phyloP scores from a whole-genome alignment of 1,139 yeast genomes.

The Geotrichum reessii region DNA sequence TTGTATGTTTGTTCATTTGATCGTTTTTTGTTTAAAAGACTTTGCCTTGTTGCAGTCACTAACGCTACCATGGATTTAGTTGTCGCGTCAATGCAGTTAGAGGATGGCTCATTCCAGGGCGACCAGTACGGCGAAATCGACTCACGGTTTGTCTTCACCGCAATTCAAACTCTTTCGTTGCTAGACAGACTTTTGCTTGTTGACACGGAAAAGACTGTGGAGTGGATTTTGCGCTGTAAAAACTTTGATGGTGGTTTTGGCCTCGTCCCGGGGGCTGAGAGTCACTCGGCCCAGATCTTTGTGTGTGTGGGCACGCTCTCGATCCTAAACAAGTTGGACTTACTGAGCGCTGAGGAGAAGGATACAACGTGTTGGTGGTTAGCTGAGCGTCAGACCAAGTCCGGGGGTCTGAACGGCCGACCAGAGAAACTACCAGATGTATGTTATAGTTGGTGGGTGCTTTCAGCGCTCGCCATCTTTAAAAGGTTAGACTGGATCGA shows the following conservation, averaged over 20 bases:
- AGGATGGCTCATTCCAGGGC: constrained; percentile 81
- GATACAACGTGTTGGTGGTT: constrained; percentile 69
- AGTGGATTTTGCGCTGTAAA: constrained; percentile 61
- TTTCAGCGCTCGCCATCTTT: constrained; percentile 69
- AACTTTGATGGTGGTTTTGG: constrained; percentile 98
- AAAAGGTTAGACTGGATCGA: constrained; percentile 71
- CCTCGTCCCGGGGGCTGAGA: constrained; percentile 86
- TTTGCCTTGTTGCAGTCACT: constrained; percentile 22
- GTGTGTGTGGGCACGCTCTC: constrained; percentile 80
- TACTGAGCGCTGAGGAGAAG: constrained; percentile 39
- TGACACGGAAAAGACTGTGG: constrained; percentile 59
- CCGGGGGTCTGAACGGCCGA: constrained; percentile 93
- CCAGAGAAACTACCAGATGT: constrained; percentile 96
- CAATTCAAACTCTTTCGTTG: constrained; percentile 65
- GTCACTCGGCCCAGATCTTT: constrained; percentile 87
- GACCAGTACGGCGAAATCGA: constrained; percentile 90
- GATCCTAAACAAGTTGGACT: constrained; percentile 50
- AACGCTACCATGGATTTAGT: constrained; percentile 23
- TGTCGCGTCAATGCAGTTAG: constrained; percentile 54
- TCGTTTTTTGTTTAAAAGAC: not conserved
- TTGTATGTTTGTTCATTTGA: constrained; percentile 30
- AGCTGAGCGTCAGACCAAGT: constrained; percentile 81
- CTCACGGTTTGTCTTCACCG: constrained; percentile 82
- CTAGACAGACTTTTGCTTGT: constrained; percentile 58
- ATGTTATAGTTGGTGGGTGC: constrained; percentile 97